These are phyloP conservation scores for Aspergillus hortae DNA, from an alignment of 2,329 filamentous ascomycete species.

Conservation along the genomic window DNA sequence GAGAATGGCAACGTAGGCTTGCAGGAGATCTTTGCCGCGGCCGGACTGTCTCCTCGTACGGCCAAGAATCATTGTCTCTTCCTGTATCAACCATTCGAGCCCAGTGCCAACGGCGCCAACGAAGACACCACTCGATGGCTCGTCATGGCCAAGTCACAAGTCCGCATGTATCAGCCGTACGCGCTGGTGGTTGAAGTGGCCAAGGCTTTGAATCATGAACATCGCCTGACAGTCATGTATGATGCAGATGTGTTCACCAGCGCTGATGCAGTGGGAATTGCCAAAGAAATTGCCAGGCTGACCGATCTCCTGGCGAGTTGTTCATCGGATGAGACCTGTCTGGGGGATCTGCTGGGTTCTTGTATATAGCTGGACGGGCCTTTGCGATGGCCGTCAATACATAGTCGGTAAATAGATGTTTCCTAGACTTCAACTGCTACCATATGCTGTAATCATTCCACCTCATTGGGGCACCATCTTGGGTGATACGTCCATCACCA, in stretches of 20 bases:
- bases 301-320: not conserved
- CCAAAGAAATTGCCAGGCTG: not conserved
- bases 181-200: not conserved
- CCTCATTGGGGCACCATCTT: no score
- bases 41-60: not conserved
- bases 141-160: not conserved
- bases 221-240: not conserved
- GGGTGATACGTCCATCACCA: no score
- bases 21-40: not conserved
- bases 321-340: not conserved
- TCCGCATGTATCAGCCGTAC: not conserved
- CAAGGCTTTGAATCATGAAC: not conserved
- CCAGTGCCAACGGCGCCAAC: not conserved
- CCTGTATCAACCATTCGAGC: slow-evolving; percentile 4
- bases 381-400: no score
- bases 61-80: not conserved
- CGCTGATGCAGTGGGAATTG: not conserved
- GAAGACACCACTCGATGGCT: not conserved
- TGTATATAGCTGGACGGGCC: no score
- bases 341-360: not conserved
- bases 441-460: no score
- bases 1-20: slow-evolving; percentile 4
- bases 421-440: no score
- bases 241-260: not conserved
- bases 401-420: no score